A percentile compares a stretch with the other conserved stretches of the same genome.
phyloP scores from a whole-genome alignment of 805 yeast genomes.

The Cyberlindnera saturnus region DNA sequence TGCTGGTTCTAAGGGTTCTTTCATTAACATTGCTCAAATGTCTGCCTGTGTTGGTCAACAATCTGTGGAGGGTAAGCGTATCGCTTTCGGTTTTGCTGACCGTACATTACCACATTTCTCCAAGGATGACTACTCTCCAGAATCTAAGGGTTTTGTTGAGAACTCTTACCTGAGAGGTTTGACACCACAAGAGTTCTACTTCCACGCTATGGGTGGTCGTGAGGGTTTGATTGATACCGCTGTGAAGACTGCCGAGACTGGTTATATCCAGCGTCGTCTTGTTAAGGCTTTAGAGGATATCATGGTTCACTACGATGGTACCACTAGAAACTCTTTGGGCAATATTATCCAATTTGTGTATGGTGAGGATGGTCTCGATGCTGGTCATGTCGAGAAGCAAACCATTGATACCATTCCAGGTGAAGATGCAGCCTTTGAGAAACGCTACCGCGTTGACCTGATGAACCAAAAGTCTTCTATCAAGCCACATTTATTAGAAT shows the following conservation, averaged over 20 bases:
- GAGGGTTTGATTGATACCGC: constrained; percentile 99
- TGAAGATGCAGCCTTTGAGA: constrained; percentile 75
- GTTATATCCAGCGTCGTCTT: constrained; percentile 96
- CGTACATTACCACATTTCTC: constrained; percentile 97
- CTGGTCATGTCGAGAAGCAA: constrained; percentile 95
- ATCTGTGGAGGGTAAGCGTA: constrained; percentile 99
- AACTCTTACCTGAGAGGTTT: constrained; percentile 95
- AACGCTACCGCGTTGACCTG: constrained; percentile 80
- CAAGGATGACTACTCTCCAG: constrained; percentile 97
- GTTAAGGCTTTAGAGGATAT: constrained; percentile 96
- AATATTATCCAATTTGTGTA: constrained; percentile 93
- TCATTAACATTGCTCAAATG: constrained; percentile 98
- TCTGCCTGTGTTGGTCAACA: constrained; percentile 99
- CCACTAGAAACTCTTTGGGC: constrained; percentile 96
- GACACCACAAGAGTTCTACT: constrained; percentile 97
- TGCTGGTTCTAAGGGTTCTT: constrained; percentile 99
- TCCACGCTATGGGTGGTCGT: constrained; percentile 99
- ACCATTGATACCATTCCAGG: constrained; percentile 94
- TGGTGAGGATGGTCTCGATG: constrained; percentile 99
- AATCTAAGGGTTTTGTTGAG: constrained; percentile 96
- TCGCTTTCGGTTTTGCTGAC: constrained; percentile 94
- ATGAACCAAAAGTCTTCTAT: constrained; percentile 61
- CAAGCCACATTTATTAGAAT: constrained; percentile 71
- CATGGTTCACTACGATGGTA: constrained; percentile 97
- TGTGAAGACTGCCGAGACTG: constrained; percentile 98